A percentile compares a stretch with the other conserved stretches of the same genome.
These are phyloP conservation scores for Annulohypoxylon nitens DNA, from an alignment of 495 filamentous ascomycete species.

Conservation along the genomic window DNA sequence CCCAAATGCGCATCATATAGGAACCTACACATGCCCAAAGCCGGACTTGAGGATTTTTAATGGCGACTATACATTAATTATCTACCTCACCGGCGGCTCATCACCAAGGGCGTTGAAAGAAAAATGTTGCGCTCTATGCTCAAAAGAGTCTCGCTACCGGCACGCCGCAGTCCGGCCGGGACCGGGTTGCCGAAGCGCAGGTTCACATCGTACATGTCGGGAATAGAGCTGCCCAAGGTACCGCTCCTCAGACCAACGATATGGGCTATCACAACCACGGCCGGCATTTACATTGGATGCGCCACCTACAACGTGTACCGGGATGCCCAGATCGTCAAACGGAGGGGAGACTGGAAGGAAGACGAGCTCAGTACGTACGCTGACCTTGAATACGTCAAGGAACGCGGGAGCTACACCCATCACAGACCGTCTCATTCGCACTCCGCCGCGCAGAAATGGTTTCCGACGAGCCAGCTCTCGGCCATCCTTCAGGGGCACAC, in stretches of 20 bases:
- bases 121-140: conserved; percentile 35
- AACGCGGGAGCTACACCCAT: background rate
- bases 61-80: conserved; percentile 14
- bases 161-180: conserved; percentile 8
- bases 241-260: conserved; percentile 45
- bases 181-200: conserved; percentile 15
- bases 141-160: conserved; percentile 25
- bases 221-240: conserved; percentile 9
- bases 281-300: conserved; percentile 49
- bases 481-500: conserved; percentile 16
- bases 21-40: background rate
- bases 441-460: background rate
- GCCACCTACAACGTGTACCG: conserved; percentile 49
- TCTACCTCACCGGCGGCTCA: conserved; percentile 11
- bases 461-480: conserved; percentile 6
- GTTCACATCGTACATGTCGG: background rate
- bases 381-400: conserved; percentile 30
- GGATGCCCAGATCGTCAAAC: conserved; percentile 35
- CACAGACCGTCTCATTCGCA: background rate
- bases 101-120: background rate
- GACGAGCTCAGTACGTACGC: conserved; percentile 30
- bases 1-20: conserved; percentile 14
- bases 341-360: background rate
- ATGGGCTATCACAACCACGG: conserved; percentile 44
- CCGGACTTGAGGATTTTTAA: conserved; percentile 16